These are phyloP conservation scores for Trametes versicolor DNA, from an alignment of 1,284 basidiomycete species.

Conservation along the genomic window DNA sequence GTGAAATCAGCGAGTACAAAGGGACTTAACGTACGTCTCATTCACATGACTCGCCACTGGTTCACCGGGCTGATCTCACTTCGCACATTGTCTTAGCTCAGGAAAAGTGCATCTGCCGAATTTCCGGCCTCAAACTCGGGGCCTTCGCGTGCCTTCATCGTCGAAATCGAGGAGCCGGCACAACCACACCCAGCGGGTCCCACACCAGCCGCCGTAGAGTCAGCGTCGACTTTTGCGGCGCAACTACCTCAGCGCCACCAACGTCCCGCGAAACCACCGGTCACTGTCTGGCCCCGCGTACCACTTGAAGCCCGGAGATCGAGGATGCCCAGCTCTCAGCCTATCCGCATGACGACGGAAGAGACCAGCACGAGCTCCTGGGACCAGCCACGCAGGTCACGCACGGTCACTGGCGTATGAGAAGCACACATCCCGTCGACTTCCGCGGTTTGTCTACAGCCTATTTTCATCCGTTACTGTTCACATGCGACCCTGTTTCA, in stretches of 20 bases:
- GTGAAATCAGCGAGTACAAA: neutral
- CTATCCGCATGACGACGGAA: neutral
- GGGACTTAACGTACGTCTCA: neutral
- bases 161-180: neutral
- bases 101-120: neutral
- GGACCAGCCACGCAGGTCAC: slow-evolving; percentile 13
- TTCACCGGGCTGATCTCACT: too few species aligned
- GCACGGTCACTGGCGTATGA: slow-evolving; percentile 16
- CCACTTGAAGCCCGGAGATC: slow-evolving; percentile 6
- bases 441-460: neutral
- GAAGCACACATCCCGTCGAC: neutral
- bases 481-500: neutral
- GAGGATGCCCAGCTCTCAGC: slow-evolving; percentile 14
- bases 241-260: neutral
- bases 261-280: slow-evolving; percentile 1
- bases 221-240: neutral
- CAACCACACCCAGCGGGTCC: neutral
- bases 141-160: slow-evolving; percentile 3
- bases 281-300: slow-evolving; percentile 12
- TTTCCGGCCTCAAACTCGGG: neutral
- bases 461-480: neutral
- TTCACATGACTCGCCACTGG: neutral
- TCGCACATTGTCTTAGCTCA: neutral
- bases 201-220: too few species aligned
- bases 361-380: neutral